phyloP scores from a whole-genome alignment of 352 stramenopile genomes.

The Phytophthora rubi region DNA sequence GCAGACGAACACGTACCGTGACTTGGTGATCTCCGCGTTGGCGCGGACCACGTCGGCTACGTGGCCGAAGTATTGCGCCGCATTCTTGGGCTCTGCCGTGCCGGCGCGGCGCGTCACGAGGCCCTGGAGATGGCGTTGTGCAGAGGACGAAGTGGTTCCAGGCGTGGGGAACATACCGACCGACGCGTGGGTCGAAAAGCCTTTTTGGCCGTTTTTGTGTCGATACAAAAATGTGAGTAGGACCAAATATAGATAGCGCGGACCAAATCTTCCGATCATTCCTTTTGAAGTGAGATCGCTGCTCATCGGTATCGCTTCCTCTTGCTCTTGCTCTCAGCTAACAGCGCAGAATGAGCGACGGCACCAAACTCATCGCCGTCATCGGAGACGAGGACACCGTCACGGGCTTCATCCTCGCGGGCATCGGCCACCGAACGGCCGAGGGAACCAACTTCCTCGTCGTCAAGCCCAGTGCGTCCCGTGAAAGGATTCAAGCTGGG shows the following conservation, averaged over 20 bases:
- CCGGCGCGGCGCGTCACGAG: slow-evolving; percentile 61
- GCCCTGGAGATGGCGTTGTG: slow-evolving; percentile 70
- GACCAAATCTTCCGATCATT: slow-evolving; percentile 12
- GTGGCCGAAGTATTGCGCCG: slow-evolving; percentile 77
- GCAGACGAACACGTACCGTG: slow-evolving; percentile 42
- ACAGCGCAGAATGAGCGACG: slow-evolving; percentile 64
- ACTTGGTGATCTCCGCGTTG: slow-evolving; percentile 61
- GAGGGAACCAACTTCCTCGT: slow-evolving; percentile 98
- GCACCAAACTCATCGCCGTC: slow-evolving; percentile 87
- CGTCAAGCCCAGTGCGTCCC: slow-evolving; percentile 91
- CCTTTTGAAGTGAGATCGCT: not conserved
- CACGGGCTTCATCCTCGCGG: slow-evolving; percentile 97
- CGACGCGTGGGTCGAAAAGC: slow-evolving; percentile 13
- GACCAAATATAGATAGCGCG: not conserved
- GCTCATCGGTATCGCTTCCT: too few species aligned
- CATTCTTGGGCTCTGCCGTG: slow-evolving; percentile 58
- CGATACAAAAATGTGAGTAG: slow-evolving; percentile 11
- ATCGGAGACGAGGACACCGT: slow-evolving; percentile 97
- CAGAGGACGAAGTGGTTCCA: slow-evolving; percentile 30
- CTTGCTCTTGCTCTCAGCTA: not conserved
- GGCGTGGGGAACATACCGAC: slow-evolving; percentile 33
- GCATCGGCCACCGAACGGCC: slow-evolving; percentile 95
- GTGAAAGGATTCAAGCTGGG: slow-evolving; percentile 11
- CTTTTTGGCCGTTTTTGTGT: slow-evolving; percentile 21
- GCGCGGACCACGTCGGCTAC: slow-evolving; percentile 60